Percentiles rank a stretch among this genome's conserved stretches.
These are phyloP conservation scores for Fusarium sp. DNA, from an alignment of 2,329 filamentous ascomycete genomes.

Conservation along the genomic window DNA sequence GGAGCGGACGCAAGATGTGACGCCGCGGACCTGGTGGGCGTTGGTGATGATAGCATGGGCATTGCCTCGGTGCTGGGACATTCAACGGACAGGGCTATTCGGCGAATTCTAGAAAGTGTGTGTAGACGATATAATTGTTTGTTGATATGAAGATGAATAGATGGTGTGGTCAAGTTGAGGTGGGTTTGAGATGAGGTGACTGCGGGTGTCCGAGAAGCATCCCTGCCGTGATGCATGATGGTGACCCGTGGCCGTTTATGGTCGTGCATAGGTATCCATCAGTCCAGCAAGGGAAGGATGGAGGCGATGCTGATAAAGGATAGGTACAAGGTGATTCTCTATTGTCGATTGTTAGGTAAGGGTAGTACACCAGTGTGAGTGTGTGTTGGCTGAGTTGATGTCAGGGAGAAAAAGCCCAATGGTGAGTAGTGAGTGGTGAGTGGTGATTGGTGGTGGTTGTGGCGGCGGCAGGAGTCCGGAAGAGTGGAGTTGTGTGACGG, in stretches of 20 bases:
- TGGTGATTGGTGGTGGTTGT: conserved; percentile 16
- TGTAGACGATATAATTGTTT: conserved; percentile 20
- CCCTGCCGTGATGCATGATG: conserved; percentile 10
- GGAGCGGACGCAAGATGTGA: conserved; percentile 25
- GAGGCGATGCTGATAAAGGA: conserved; percentile 3
- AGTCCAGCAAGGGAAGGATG: background rate
- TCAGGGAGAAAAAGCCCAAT: background rate
- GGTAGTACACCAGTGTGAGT: conserved; percentile 6
- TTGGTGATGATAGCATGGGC: conserved; percentile 18
- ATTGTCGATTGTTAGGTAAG: conserved; percentile 25
- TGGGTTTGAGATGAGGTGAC: background rate
- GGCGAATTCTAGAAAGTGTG: conserved; percentile 1
- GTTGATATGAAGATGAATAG: conserved; percentile 9
- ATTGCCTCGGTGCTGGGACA: conserved; percentile 15
- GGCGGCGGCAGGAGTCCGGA: conserved; percentile 23
- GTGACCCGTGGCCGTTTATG: conserved; percentile 18
- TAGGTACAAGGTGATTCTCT: conserved; percentile 5
- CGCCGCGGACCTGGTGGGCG: conserved; percentile 20
- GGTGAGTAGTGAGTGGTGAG: background rate
- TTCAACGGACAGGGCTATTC: background rate
- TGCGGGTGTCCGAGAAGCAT: background rate
- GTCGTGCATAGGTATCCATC: conserved; percentile 6
- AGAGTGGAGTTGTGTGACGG: conserved; percentile 44
- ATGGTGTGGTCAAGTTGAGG: conserved; percentile 15
- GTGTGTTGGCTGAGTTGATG: conserved; percentile 20